phyloP scores from a whole-genome alignment of 345 rosid species.

The Aquilaria yunnanensis region DNA sequence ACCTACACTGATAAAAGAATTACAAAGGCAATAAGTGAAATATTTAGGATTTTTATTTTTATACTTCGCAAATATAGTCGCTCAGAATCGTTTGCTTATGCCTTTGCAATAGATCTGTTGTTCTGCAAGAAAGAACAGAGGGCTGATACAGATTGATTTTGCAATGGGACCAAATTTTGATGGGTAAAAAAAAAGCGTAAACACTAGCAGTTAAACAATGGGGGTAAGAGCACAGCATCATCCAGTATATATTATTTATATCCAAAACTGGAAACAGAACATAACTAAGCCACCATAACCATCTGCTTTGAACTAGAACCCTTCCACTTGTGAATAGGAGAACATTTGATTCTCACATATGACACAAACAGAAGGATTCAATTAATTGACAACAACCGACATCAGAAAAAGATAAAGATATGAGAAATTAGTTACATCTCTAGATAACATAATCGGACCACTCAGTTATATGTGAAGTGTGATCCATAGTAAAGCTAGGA shows the following conservation, averaged over 20 bases:
- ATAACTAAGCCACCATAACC: not conserved
- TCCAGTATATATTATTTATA: not conserved
- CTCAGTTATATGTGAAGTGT: constrained; percentile 66
- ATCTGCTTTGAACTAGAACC: not conserved
- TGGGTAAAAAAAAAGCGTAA: not conserved
- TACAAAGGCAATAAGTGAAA: too few species aligned
- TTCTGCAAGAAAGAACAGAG: not conserved
- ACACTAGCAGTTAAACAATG: not conserved
- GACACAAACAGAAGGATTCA: constrained; percentile 24
- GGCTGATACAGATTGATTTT: not conserved
- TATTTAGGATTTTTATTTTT: too few species aligned
- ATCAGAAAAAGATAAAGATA: not conserved
- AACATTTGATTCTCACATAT: constrained; percentile 25
- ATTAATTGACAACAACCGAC: constrained; percentile 2
- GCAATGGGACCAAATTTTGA: not conserved
- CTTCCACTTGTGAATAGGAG: constrained; percentile 11
- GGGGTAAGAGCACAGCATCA: not conserved
- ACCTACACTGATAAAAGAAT: too few species aligned
- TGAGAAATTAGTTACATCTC: constrained; percentile 3
- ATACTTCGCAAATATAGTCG: too few species aligned
- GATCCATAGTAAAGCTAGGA: constrained; percentile 94
- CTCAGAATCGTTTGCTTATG: too few species aligned
- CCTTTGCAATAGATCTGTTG: not conserved
- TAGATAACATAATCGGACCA: constrained; percentile 96
- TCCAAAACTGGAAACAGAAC: not conserved